phyloP scores from a whole-genome alignment of 169 alveolate genomes.

The Cryptosporidium ryanae region DNA sequence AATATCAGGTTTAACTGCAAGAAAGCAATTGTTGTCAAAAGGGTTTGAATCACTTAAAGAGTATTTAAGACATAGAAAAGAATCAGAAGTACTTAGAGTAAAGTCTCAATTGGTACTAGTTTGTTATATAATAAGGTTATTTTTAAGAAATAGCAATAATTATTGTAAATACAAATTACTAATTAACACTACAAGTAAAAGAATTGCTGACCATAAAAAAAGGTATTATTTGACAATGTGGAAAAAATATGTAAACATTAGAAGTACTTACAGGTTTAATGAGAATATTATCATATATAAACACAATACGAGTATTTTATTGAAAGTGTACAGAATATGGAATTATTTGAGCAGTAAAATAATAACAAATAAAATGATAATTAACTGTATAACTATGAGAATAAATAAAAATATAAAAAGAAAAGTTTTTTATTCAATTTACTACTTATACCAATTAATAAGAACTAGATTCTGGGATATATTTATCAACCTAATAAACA shows the following conservation, averaged over 20 bases:
- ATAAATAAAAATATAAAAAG: slow-evolving; percentile 13
- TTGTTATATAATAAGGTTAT: slow-evolving; percentile 12
- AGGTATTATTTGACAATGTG: slow-evolving; percentile 9
- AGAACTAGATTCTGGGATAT: slow-evolving; percentile 32
- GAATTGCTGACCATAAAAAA: not conserved
- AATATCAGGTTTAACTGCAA: slow-evolving; percentile 48
- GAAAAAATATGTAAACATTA: not conserved
- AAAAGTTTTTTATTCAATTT: not conserved
- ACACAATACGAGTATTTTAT: not conserved
- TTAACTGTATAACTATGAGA: slow-evolving; percentile 21
- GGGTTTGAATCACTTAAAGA: slow-evolving; percentile 3
- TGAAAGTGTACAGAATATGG: slow-evolving; percentile 28
- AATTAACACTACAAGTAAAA: not conserved
- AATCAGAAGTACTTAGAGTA: not conserved
- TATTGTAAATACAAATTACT: slow-evolving; percentile 10
- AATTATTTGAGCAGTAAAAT: slow-evolving; percentile 37
- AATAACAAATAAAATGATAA: slow-evolving; percentile 46
- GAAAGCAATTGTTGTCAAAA: slow-evolving; percentile 6
- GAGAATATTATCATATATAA: not conserved
- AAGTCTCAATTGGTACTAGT: not conserved
- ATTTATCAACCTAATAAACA: not conserved
- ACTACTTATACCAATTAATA: not conserved
- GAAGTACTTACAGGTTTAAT: not conserved
- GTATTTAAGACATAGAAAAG: slow-evolving; percentile 9
- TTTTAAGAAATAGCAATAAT: not conserved